These are phyloP conservation scores for Paecilomyces fulvus DNA, from an alignment of 2,329 filamentous ascomycete species.

Conservation along the genomic window DNA sequence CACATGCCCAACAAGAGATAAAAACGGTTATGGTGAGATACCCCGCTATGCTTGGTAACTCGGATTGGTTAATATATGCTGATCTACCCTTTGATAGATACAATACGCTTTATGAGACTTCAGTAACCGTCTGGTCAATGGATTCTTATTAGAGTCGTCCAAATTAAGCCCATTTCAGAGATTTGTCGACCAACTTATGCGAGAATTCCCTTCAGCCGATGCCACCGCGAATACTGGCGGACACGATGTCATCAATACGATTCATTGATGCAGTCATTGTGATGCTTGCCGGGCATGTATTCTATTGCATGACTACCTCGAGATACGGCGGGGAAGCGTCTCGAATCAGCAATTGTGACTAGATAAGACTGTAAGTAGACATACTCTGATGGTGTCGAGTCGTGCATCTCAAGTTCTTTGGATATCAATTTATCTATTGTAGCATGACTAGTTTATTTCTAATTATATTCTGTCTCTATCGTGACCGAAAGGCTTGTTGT, in stretches of 20 bases:
- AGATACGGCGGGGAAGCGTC: neutral
- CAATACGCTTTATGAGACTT: neutral
- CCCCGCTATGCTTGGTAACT: too few species aligned
- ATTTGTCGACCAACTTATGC: neutral
- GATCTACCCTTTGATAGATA: too few species aligned
- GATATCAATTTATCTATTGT: too few species aligned
- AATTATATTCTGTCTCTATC: too few species aligned
- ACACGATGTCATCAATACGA: neutral
- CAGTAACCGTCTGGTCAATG: neutral
- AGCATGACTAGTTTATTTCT: too few species aligned
- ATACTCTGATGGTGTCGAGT: too few species aligned
- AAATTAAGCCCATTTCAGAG: neutral
- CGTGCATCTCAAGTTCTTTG: too few species aligned
- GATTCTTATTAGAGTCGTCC: neutral
- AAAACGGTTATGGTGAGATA: neutral
- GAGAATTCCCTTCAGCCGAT: neutral
- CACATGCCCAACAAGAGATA: neutral
- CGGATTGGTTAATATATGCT: too few species aligned
- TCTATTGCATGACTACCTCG: neutral
- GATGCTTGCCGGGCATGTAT: neutral
- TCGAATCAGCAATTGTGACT: neutral
- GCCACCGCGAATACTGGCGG: neutral
- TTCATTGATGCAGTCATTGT: neutral
- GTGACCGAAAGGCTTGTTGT: too few species aligned
- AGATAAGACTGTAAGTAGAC: too few species aligned